phyloP scores from a whole-genome alignment of 192 early-diverging fungal species.

The Podila horticola region DNA sequence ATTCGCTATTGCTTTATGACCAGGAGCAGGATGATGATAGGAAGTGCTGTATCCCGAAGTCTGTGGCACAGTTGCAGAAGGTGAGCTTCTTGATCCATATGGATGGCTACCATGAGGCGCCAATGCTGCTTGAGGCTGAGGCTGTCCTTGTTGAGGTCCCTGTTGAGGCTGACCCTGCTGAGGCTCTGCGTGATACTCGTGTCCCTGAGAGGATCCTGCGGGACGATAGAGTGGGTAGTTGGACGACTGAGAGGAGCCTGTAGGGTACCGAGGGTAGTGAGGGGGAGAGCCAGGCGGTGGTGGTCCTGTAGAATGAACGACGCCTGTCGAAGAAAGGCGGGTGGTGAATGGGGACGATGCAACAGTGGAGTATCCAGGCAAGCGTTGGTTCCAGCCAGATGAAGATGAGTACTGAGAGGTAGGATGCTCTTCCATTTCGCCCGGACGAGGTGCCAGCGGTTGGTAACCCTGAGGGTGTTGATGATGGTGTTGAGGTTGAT shows the following conservation, averaged over 20 bases:
- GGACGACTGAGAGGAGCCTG: constrained; percentile 6
- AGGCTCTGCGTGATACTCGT: constrained; percentile 43
- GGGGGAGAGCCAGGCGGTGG: constrained; percentile 22
- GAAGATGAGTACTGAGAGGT: constrained; percentile 36
- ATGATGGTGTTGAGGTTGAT: constrained; percentile 32
- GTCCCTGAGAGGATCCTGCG: constrained; percentile 12
- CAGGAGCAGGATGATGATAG: constrained; percentile 22
- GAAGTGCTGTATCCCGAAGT: constrained; percentile 27
- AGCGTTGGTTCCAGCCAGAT: constrained; percentile 45
- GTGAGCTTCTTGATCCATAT: constrained; percentile 20
- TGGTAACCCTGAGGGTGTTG: constrained; percentile 21
- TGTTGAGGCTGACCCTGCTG: constrained; percentile 1
- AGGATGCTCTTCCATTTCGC: constrained; percentile 40
- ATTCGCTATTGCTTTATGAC: neutral
- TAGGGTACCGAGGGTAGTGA: constrained; percentile 33
- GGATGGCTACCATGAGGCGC: constrained; percentile 34
- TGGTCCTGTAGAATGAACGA: constrained; percentile 35
- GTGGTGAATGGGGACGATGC: constrained; percentile 36
- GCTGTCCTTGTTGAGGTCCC: constrained; percentile 9
- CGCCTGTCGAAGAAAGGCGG: constrained; percentile 39
- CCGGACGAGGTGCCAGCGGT: constrained; percentile 9
- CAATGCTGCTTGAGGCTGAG: constrained; percentile 3
- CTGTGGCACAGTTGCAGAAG: constrained; percentile 4
- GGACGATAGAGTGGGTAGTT: constrained; percentile 33
- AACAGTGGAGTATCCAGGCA: constrained; percentile 39